These are phyloP conservation scores for Trypethelium eluteriae DNA, from an alignment of 495 filamentous ascomycete species.

Conservation along the genomic window DNA sequence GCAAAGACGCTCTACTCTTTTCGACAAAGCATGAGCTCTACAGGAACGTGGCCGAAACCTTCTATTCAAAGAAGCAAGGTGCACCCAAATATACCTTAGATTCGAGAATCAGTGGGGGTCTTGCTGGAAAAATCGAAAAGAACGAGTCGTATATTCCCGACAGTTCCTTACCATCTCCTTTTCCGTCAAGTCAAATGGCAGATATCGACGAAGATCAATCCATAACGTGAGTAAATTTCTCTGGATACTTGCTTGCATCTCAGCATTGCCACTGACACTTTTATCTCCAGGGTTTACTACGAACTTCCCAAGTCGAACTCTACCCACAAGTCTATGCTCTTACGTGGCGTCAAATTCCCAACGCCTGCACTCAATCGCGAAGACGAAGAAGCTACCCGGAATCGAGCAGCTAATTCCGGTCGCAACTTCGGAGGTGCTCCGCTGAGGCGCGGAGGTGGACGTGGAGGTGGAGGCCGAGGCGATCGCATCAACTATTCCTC, in stretches of 20 bases:
- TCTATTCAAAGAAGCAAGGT: slow-evolving; percentile 84
- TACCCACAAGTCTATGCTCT: slow-evolving; percentile 87
- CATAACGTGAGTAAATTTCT: slow-evolving; percentile 54
- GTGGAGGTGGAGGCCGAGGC: slow-evolving; percentile 20
- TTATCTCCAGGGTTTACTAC: slow-evolving; percentile 62
- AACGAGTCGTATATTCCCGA: slow-evolving; percentile 73
- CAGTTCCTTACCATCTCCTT: slow-evolving; percentile 55
- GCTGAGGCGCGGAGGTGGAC: slow-evolving; percentile 25
- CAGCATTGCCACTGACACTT: slow-evolving; percentile 23
- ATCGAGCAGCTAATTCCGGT: slow-evolving; percentile 52
- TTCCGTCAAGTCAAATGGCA: slow-evolving; percentile 60
- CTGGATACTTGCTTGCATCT: slow-evolving; percentile 3
- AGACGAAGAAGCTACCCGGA: slow-evolving; percentile 64
- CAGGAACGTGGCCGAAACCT: slow-evolving; percentile 66
- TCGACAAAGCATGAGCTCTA: slow-evolving; percentile 76
- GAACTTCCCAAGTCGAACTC: slow-evolving; percentile 63
- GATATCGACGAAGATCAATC: slow-evolving; percentile 74
- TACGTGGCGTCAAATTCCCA: slow-evolving; percentile 70
- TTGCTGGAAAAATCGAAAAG: slow-evolving; percentile 74
- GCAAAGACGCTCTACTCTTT: slow-evolving; percentile 73
- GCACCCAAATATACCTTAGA: slow-evolving; percentile 59
- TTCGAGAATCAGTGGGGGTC: slow-evolving; percentile 61
- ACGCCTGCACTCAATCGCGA: slow-evolving; percentile 58
- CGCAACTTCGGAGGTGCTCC: slow-evolving; percentile 58
- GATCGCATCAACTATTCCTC: slow-evolving; percentile 20